These are phyloP conservation scores for Prunella vulgaris DNA, from an alignment of 257 asterid species.

Conservation along the genomic window DNA sequence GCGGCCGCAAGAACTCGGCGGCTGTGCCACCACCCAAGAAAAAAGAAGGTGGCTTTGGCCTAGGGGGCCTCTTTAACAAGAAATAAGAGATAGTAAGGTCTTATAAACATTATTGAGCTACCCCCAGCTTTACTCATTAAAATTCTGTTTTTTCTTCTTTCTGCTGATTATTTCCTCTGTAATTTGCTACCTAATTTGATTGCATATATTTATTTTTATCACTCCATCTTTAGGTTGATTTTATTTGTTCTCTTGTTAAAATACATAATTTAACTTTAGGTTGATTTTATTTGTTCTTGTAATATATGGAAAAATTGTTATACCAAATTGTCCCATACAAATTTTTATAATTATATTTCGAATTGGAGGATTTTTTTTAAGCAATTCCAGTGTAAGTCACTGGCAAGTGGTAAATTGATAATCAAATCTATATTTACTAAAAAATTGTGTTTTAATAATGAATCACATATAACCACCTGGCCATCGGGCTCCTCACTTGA, in stretches of 20 bases:
- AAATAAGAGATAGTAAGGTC: conserved; percentile 22
- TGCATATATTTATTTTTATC: conserved; percentile 15
- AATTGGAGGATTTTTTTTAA: no score
- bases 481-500: no score
- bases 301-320: no score
- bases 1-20: conserved; percentile 36
- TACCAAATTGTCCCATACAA: no score
- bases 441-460: no score
- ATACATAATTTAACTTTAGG: no score
- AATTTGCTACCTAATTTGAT: conserved; percentile 22
- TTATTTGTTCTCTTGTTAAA: neutral
- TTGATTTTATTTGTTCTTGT: no score
- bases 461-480: no score
- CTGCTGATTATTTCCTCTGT: neutral
- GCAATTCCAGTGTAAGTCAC: no score
- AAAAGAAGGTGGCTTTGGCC: conserved; percentile 40
- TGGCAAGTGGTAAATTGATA: no score
- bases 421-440: no score
- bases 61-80: conserved; percentile 67
- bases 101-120: neutral
- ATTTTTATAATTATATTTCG: no score
- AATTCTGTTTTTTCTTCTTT: neutral
- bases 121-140: neutral
- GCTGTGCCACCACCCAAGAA: conserved; percentile 46
- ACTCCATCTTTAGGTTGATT: neutral